Conservation (phyloP, 2,329 filamentous ascomycete genomes). For the Penicillium sp. region DNA sequence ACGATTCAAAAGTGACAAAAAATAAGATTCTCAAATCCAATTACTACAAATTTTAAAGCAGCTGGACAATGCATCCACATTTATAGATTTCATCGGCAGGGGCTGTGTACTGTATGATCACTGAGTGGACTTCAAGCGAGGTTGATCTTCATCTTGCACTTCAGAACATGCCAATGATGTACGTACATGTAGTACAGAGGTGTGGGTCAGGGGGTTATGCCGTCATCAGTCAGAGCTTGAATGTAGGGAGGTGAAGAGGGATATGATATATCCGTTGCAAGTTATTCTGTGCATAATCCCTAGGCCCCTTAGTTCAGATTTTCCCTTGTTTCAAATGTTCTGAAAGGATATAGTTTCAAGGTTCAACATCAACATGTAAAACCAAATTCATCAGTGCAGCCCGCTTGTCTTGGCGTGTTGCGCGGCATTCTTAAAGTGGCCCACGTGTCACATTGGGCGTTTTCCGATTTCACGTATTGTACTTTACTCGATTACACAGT, state of each 20-base stretch:
- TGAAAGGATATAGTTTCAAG: neutral
- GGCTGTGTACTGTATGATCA: neutral
- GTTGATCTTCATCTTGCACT: neutral
- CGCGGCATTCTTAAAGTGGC: constrained; percentile 5
- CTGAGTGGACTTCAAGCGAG: neutral
- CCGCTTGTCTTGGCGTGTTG: constrained; percentile 1
- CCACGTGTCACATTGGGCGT: constrained; percentile 1
- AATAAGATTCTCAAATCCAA: too few species aligned
- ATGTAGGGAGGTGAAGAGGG: constrained; percentile 1
- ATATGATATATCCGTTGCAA: constrained; percentile 1
- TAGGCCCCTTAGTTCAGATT: neutral
- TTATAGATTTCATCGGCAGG: too few species aligned
- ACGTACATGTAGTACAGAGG: neutral
- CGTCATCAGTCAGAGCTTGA: neutral
- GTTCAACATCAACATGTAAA: neutral
- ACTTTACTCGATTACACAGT: neutral
- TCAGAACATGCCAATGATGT: constrained; percentile 10
- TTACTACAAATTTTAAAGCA: too few species aligned
- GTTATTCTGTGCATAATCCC: neutral
- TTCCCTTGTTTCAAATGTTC: neutral
- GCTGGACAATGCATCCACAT: too few species aligned
- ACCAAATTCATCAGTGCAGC: neutral
- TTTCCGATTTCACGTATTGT: neutral
- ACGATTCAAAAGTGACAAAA: too few species aligned
- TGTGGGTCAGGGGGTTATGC: constrained; percentile 11